Evolutionary conservation across 2,329 filamentous ascomycete genomes (phyloP).

Genomic region (Cladosporium sp.): DNA sequence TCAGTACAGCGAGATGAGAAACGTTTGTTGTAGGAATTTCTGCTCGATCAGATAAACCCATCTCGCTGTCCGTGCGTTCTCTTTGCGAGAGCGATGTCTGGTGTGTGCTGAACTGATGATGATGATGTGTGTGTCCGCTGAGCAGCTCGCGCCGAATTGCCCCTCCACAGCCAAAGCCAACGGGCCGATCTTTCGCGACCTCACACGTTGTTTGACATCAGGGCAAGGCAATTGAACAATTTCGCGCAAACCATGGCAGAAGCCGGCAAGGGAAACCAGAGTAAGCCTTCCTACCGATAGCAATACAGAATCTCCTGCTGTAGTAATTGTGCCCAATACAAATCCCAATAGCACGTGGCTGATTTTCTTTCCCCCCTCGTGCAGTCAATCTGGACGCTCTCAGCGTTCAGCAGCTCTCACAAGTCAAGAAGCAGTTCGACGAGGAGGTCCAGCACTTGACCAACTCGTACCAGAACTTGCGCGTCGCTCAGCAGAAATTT

Average conservation of each 20-base stretch:
- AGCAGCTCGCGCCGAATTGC: constrained; percentile 7
- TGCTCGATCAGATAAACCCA: too few relatives aligned
- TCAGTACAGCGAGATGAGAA: too few relatives aligned
- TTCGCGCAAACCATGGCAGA: constrained; percentile 9
- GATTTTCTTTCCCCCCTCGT: not conserved
- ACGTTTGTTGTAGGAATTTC: too few relatives aligned
- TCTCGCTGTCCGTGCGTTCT: too few relatives aligned
- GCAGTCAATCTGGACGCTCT: constrained; percentile 69
- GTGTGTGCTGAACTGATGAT: not conserved
- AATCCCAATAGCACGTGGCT: constrained; percentile 7
- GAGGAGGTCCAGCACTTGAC: constrained; percentile 94
- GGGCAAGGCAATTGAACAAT: constrained; percentile 1
- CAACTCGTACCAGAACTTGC: constrained; percentile 81
- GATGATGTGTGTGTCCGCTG: too few relatives aligned
- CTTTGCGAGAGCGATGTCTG: constrained; percentile 7
- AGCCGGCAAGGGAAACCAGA: constrained; percentile 9
- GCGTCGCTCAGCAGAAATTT: constrained; percentile 87
- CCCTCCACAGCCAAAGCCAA: constrained; percentile 1
- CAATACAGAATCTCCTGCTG: too few relatives aligned
- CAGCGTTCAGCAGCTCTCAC: constrained; percentile 75
- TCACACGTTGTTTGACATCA: constrained; percentile 9
- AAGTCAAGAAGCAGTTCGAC: constrained; percentile 93
- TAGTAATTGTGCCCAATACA: too few relatives aligned
- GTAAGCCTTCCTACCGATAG: too few relatives aligned
- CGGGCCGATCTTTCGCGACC: constrained; percentile 8